These are phyloP conservation scores for Lathyrus sativus DNA, from an alignment of 306 rosid species.

Conservation along the genomic window DNA sequence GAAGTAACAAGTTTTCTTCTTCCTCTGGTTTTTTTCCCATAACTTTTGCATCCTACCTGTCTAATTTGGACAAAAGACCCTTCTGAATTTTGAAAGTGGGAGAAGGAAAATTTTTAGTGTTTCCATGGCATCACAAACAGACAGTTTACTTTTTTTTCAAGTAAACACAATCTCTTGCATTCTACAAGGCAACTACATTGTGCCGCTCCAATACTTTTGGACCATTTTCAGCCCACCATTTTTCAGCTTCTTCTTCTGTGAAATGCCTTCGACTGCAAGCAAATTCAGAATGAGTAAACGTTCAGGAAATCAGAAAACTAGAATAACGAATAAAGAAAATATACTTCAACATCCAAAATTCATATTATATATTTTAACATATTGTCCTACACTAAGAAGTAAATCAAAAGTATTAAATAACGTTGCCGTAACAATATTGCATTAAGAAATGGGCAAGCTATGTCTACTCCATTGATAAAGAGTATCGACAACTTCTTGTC, in stretches of 20 bases:
- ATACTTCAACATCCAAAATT: slow-evolving; percentile 25
- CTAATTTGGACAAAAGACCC: slow-evolving; percentile 32
- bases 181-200: slow-evolving; percentile 54
- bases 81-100: slow-evolving; percentile 34
- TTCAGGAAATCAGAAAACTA: slow-evolving; percentile 29
- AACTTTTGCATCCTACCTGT: slow-evolving; percentile 43
- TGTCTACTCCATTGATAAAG: too few relatives aligned
- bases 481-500: too few relatives aligned
- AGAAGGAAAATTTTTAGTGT: slow-evolving; percentile 46
- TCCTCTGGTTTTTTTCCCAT: slow-evolving; percentile 33
- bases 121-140: slow-evolving; percentile 37
- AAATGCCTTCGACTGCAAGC: slow-evolving; percentile 83
- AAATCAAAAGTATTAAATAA: background rate
- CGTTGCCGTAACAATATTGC: too few relatives aligned
- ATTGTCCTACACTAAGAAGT: background rate
- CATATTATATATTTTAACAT: background rate
- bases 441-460: too few relatives aligned
- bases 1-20: slow-evolving; percentile 32
- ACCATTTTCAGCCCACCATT: slow-evolving; percentile 93
- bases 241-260: slow-evolving; percentile 77
- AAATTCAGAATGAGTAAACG: slow-evolving; percentile 34
- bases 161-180: slow-evolving; percentile 38
- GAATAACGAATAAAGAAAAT: slow-evolving; percentile 15
- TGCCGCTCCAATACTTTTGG: slow-evolving; percentile 63
- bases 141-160: slow-evolving; percentile 34